Conservation (phyloP, 2,329 filamentous ascomycete species). For the Thermoascus crustaceus region DNA sequence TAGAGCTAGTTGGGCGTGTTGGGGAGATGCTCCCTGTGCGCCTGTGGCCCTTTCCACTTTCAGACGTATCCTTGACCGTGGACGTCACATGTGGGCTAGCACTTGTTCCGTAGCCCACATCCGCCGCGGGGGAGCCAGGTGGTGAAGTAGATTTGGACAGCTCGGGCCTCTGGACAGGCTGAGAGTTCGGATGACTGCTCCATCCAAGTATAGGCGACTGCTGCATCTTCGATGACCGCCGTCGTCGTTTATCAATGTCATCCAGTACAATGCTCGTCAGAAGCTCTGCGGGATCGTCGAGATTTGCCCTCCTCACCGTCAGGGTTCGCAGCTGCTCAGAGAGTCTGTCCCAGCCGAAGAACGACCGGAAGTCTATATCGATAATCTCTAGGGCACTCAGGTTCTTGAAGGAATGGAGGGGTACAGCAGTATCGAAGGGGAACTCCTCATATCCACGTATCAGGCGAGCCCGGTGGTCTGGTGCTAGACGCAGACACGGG, state of each 20-base stretch:
- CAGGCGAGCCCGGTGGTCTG: conserved; percentile 84
- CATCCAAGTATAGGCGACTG: conserved; percentile 69
- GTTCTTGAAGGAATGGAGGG: conserved; percentile 96
- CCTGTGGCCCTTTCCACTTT: conserved; percentile 28
- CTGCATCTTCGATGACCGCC: conserved; percentile 78
- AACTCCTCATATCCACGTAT: conserved; percentile 96
- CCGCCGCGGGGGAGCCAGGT: conserved; percentile 55
- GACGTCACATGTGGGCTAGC: conserved; percentile 40
- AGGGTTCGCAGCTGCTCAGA: conserved; percentile 87
- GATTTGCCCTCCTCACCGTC: conserved; percentile 74
- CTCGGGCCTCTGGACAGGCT: conserved; percentile 55
- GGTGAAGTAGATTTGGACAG: conserved; percentile 59
- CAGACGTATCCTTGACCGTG: conserved; percentile 53
- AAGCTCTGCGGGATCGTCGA: conserved; percentile 86
- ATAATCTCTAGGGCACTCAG: conserved; percentile 87
- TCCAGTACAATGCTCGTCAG: conserved; percentile 90
- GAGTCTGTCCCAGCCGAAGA: conserved; percentile 92
- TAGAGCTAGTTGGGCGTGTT: conserved; percentile 64
- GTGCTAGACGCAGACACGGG: conserved; percentile 77
- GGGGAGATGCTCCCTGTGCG: conserved; percentile 72
- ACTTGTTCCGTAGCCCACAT: conserved; percentile 40
- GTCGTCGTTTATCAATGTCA: conserved; percentile 86
- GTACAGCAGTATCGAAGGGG: conserved; percentile 93
- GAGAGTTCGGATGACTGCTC: conserved; percentile 50
- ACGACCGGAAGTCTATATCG: conserved; percentile 92